A percentile compares a stretch with the other conserved stretches of the same genome.
phyloP scores from a whole-genome alignment of 1,139 yeast genomes.

The Taiozyma onychis region DNA sequence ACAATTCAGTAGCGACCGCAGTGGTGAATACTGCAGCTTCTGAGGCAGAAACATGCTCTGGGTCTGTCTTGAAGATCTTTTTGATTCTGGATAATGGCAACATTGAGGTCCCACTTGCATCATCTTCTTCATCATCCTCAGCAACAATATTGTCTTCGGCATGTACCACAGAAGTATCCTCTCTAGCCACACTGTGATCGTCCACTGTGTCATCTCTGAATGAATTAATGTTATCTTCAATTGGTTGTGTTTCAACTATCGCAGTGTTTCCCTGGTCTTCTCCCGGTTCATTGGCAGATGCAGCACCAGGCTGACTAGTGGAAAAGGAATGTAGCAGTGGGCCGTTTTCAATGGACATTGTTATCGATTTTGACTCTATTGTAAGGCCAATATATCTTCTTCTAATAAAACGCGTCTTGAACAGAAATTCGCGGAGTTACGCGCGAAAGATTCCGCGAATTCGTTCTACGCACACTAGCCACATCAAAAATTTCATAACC shows the following conservation, averaged over 20 bases:
- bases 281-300: background rate
- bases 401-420: background rate
- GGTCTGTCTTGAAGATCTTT: conserved; percentile 79
- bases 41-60: conserved; percentile 72
- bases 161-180: conserved; percentile 1
- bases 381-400: too few species aligned
- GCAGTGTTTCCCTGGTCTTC: conserved; percentile 4
- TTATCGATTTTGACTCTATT: background rate
- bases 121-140: conserved; percentile 13
- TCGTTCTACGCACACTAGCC: background rate
- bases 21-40: conserved; percentile 78
- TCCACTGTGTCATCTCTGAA: conserved; percentile 7
- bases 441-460: background rate
- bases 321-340: conserved; percentile 9
- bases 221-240: background rate
- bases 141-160: conserved; percentile 2
- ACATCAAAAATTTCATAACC: too few species aligned
- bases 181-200: conserved; percentile 4
- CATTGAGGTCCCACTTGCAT: conserved; percentile 21
- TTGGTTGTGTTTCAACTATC: conserved; percentile 1
- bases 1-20: conserved; percentile 83
- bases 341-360: background rate
- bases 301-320: background rate
- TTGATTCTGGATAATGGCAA: conserved; percentile 81
- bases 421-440: background rate